Percentiles rank a stretch among this genome's conserved stretches.
These are phyloP conservation scores for Prunus dulcis DNA, from an alignment of 306 rosid species.

Conservation along the genomic window DNA sequence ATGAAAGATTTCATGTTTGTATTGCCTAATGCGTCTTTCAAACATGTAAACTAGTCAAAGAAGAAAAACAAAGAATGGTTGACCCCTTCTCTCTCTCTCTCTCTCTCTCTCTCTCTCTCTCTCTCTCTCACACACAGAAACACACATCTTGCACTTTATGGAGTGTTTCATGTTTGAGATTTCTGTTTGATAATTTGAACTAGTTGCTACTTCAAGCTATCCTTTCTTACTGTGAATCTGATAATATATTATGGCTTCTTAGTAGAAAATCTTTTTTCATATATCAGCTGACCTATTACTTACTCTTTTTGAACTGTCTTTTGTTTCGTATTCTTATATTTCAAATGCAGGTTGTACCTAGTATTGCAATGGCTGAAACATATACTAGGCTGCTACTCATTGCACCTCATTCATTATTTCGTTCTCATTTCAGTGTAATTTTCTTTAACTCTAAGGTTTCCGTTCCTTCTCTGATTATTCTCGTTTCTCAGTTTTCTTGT, in stretches of 20 bases:
- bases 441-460: constrained; percentile 16
- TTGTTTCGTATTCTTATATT: constrained; percentile 26
- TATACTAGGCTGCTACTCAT: constrained; percentile 83
- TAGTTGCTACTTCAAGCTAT: neutral
- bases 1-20: neutral
- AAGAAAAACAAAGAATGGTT: neutral
- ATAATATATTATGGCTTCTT: neutral
- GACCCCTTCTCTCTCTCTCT: neutral
- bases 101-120: neutral
- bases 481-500: neutral
- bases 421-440: constrained; percentile 88
- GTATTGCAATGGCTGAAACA: constrained; percentile 96
- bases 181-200: neutral
- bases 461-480: constrained; percentile 9
- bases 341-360: constrained; percentile 75
- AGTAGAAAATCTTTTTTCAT: neutral
- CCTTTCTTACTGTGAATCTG: neutral
- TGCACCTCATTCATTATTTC: constrained; percentile 82
- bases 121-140: neutral
- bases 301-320: constrained; percentile 10
- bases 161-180: neutral
- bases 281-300: neutral
- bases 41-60: neutral
- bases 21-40: neutral
- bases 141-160: neutral